Base-by-base conservation (phyloP, 176 grass and related monocot genomes). In the Eragrostis curvula region DNA sequence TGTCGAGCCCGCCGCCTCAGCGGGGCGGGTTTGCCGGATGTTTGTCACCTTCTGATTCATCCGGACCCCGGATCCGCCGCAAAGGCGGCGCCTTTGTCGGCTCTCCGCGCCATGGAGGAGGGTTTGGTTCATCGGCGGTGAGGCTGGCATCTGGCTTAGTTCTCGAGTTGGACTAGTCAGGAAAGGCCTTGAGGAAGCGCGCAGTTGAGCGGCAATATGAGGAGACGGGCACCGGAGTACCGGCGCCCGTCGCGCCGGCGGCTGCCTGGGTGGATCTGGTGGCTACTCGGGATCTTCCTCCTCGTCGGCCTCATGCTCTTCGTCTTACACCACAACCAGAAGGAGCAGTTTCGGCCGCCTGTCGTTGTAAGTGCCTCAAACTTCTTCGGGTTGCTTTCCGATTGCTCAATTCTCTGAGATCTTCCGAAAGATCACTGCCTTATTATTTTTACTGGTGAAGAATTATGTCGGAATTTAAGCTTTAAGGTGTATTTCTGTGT, bases 211-310 rank as follows among this genome's bases (percentile, higher is more conserved):
- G 50, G 77, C 15, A 86, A 85, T 70, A 92, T 94, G 84, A 79
- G 91, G 80, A 75, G 87, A 77, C 87, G 93, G 77, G 89, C 90
- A 32, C 81, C 82, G 8, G 94, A 97, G 78, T 92, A 85, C 65
- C 90, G 90, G 49, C 96, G 96, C 15, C 85, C 80, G 47, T 71
- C 87, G 70, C 86, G 91, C 45, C 82, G 93, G 73, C 74, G 89
- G 85, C 58, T 96, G 62, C 73, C 93, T 2, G 87, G 75, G 18
- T 93, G 96, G 96, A 99, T 92, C 91, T 99, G 96, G 93, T 90
- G 70, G 79, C 83, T 99, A 47, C 77, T 99, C 73, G 93, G 88
- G 87, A 87, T 96, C 55, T 96, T 93, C 77, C 74, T 96, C 55
- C 14, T 93, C 12, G 83, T 90, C 27, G 96, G 89, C 49, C 72